A percentile compares a stretch with the other conserved stretches of the same genome.
Evolutionary conservation across 2,329 filamentous ascomycete species (phyloP).

Genomic region (Chaetomium sp.): DNA sequence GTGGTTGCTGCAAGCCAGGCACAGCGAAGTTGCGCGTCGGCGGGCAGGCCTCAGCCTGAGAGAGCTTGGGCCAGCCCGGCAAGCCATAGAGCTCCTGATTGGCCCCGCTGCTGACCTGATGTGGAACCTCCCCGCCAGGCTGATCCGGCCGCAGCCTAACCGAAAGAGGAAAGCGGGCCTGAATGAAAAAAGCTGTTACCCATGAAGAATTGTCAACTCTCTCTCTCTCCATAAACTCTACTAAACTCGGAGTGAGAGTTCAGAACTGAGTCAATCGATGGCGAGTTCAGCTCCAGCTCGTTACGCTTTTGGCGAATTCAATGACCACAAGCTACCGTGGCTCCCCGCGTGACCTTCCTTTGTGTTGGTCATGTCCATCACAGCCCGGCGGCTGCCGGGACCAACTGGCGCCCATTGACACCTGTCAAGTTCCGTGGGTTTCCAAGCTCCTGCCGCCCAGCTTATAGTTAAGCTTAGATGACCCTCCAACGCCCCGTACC

Average conservation of each 20-base stretch:
- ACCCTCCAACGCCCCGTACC: background rate
- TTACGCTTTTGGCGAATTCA: too few species aligned
- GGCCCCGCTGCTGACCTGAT: conserved; percentile 2
- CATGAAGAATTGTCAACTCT: background rate
- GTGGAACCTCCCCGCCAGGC: background rate
- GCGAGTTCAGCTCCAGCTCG: too few species aligned
- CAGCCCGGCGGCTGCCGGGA: conserved; percentile 6
- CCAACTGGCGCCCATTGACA: conserved; percentile 17
- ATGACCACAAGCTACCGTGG: too few species aligned
- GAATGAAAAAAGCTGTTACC: conserved; percentile 10
- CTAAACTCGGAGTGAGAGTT: too few species aligned
- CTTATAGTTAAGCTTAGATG: background rate
- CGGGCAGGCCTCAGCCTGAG: conserved; percentile 20
- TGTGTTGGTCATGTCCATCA: background rate
- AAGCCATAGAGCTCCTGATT: conserved; percentile 16
- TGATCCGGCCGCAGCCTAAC: conserved; percentile 6
- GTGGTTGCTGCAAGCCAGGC: conserved; percentile 19
- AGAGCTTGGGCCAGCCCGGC: conserved; percentile 23
- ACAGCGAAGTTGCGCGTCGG: conserved; percentile 24
- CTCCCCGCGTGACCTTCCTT: background rate
- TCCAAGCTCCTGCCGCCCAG: background rate
- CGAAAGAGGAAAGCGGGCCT: conserved; percentile 8
- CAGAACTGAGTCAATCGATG: too few species aligned
- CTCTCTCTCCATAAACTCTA: too few species aligned
- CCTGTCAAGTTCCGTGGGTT: conserved; percentile 14